These are phyloP conservation scores for Debaryomyces sp. DNA, from an alignment of 1,139 yeast genomes.

Conservation along the genomic window DNA sequence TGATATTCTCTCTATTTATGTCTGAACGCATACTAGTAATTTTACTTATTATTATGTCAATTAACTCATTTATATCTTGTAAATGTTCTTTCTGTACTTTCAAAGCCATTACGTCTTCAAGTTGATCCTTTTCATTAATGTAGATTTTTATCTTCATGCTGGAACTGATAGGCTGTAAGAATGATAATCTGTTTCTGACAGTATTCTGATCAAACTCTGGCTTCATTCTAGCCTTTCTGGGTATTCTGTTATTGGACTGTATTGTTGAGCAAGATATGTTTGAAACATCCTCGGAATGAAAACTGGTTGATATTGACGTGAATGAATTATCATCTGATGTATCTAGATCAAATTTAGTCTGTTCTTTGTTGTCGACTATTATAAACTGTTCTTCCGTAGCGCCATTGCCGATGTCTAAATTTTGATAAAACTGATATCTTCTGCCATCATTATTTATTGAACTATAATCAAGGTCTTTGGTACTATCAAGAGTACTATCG, in stretches of 20 bases:
- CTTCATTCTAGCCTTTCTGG: neutral
- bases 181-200: neutral
- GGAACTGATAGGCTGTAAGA: neutral
- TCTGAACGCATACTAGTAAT: slow-evolving; percentile 21
- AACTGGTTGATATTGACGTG: neutral
- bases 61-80: slow-evolving; percentile 26
- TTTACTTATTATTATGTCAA: slow-evolving; percentile 25
- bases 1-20: slow-evolving; percentile 18
- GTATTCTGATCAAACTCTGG: neutral
- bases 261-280: neutral
- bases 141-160: slow-evolving; percentile 25
- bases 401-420: neutral
- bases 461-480: neutral
- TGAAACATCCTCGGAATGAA: neutral
- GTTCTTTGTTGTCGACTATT: neutral
- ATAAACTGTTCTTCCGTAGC: neutral
- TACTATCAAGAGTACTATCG: neutral
- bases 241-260: neutral
- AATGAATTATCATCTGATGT: neutral
- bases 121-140: slow-evolving; percentile 10
- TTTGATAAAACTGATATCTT: neutral
- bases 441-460: neutral
- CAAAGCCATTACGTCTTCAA: slow-evolving; percentile 20
- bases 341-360: neutral
- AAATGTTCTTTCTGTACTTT: slow-evolving; percentile 32